Percentiles rank a stretch among this genome's conserved stretches.
Conservation (phyloP, 305 asterid genomes). For the Caryopteris hybrid region DNA sequence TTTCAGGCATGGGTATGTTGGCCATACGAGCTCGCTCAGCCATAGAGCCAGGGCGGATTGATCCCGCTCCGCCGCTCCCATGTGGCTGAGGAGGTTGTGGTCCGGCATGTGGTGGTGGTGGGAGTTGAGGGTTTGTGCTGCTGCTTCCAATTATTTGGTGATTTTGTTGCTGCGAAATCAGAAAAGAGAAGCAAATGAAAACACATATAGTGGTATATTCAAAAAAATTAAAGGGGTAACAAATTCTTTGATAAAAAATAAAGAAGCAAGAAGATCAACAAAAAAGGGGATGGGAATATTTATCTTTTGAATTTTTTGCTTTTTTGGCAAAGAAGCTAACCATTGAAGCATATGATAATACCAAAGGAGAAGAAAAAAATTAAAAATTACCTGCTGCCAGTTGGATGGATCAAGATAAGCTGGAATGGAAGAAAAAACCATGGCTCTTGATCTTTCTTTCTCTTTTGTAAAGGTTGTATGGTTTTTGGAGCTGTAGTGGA, state of each 20-base stretch:
- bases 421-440: conserved; percentile 92
- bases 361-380: background rate
- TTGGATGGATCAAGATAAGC: conserved; percentile 97
- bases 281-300: conserved; percentile 47
- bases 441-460: conserved; percentile 60
- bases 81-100: too few relatives aligned
- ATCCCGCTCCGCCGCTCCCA: conserved; percentile 37
- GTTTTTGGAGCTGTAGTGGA: conserved; percentile 71
- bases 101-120: conserved; percentile 36
- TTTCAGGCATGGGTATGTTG: conserved; percentile 73
- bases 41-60: conserved; percentile 86
- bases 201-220: conserved; percentile 40
- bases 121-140: conserved; percentile 39
- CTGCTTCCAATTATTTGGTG: conserved; percentile 53
- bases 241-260: conserved; percentile 15
- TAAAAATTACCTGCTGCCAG: conserved; percentile 79
- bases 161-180: conserved; percentile 49
- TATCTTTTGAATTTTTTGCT: conserved; percentile 40
- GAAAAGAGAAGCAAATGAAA: conserved; percentile 22
- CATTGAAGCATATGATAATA: conserved; percentile 26
- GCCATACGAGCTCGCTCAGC: conserved; percentile 86
- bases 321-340: conserved; percentile 46
- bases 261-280: conserved; percentile 8
- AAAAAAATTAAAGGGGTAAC: conserved; percentile 25
- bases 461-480: conserved; percentile 74